Evolutionary conservation across 352 stramenopile species (phyloP).

Genomic region (Achlya hypogyna): DNA sequence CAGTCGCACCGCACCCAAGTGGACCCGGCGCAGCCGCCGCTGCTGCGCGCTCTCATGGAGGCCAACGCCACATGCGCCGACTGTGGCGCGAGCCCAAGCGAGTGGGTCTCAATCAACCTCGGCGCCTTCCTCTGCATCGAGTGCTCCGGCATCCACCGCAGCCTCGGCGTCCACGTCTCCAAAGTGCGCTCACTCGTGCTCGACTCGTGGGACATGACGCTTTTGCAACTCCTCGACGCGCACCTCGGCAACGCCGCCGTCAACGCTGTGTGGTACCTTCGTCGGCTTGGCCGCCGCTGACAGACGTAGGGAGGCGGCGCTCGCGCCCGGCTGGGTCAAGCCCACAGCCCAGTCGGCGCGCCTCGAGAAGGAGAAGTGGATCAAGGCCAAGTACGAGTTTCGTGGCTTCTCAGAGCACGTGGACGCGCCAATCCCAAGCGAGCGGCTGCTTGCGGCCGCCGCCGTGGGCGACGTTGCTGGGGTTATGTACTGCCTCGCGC

Average conservation of each 20-base stretch:
- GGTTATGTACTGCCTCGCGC: conserved; percentile 70
- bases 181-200: conserved; percentile 90
- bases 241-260: conserved; percentile 59
- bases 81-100: conserved; percentile 65
- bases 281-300: no score
- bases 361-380: conserved; percentile 72
- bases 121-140: conserved; percentile 95
- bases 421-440: conserved; percentile 10
- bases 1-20: conserved; percentile 72
- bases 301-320: conserved; percentile 29
- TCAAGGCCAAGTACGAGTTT: conserved; percentile 82
- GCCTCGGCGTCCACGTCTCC: conserved; percentile 94
- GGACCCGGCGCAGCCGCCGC: conserved; percentile 66
- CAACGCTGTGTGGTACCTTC: conserved; percentile 58
- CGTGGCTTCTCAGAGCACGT: conserved; percentile 34
- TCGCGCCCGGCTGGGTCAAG: conserved; percentile 36
- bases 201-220: conserved; percentile 82
- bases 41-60: conserved; percentile 50
- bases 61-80: conserved; percentile 59
- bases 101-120: conserved; percentile 96
- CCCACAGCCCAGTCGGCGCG: conserved; percentile 35
- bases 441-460: conserved; percentile 38
- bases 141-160: conserved; percentile 94
- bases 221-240: conserved; percentile 52
- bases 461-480: conserved; percentile 33